Evolutionary conservation across 352 stramenopile species (phyloP), one percentile per base, ranked within the genome.

Genomic region (Phytophthora agathidicida): DNA sequence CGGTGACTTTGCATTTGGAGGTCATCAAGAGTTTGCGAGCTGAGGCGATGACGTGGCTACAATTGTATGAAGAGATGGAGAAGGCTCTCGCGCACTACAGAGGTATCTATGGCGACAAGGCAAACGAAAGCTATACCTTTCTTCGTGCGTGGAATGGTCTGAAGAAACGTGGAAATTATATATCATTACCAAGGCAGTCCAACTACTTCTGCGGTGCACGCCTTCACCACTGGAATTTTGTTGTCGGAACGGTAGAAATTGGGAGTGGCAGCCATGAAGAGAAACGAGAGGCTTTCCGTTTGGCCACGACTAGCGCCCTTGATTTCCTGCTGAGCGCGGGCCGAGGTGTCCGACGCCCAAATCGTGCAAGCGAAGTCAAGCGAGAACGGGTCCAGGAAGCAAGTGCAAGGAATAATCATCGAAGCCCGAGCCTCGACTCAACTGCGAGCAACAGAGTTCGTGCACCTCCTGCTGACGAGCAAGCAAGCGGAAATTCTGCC

Each of bases 181-280:
- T 82, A 8, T 64, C 71, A 17, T 38, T 80, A 7, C 39, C 75
- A 41, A 72, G 76, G 26, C 73, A 89, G 37, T 42, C 73, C 17
- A 75, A 59, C 24, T 91, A 86, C 42, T 82, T 78, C 14, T 67
- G 59, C 24, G 83, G 83, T 3, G 51, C 57, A 10, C 67, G 71
- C 23, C 55, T 75, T 5, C 75, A 88, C 44, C 83, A 93, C 58
- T 91, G 70, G 72, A 70, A 70, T 32, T 91, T 93, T 48, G 63
- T 65, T 20, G 44, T 88, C 8, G 83, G 75, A 4, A 88, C 80
- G 13, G 69, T 93, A 8, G 83, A 91, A 30, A 75, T 93, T 30
- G 83, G 83, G 7, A 89, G 79, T 47, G 80, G 80, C 5, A 89
- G 80, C 19, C 64, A 83, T 23, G 71, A 76, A 44, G 64, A 84